Conservation (phyloP, 768 basidiomycete species). For the Chalciporus pseudorubinellus region DNA sequence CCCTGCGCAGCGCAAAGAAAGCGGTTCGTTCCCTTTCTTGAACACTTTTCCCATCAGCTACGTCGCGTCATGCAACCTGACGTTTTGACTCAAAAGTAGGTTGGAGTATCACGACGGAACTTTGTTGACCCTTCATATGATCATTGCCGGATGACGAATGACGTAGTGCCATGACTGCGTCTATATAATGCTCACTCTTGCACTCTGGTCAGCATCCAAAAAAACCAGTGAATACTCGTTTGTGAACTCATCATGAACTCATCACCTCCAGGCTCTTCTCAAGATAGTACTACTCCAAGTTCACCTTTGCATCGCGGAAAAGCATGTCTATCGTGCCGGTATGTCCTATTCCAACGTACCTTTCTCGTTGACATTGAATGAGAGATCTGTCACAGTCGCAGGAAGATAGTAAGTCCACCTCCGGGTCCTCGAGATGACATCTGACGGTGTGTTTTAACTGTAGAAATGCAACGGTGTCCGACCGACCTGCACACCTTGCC, state of each 20-base stretch:
- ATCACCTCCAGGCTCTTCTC: constrained; percentile 6
- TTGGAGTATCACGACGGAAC: neutral
- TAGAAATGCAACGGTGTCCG: constrained; percentile 68
- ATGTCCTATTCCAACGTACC: constrained; percentile 8
- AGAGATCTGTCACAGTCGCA: constrained; percentile 32
- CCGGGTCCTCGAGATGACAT: too few relatives aligned
- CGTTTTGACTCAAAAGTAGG: neutral
- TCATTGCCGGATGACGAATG: too few relatives aligned
- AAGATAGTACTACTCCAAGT: neutral
- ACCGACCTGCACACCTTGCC: constrained; percentile 65
- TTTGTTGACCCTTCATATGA: too few relatives aligned
- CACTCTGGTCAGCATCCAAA: neutral
- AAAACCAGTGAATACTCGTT: neutral
- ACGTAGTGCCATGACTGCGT: neutral
- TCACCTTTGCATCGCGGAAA: constrained; percentile 44
- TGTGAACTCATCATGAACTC: neutral
- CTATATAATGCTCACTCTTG: constrained; percentile 14
- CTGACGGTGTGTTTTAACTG: neutral
- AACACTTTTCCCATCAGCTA: too few relatives aligned
- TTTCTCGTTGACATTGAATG: neutral
- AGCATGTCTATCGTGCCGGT: constrained; percentile 55
- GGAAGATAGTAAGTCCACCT: constrained; percentile 43
- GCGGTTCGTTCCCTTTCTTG: neutral
- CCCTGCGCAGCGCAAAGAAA: too few relatives aligned
- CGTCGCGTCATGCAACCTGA: neutral